Conservation (phyloP, 495 filamentous ascomycete genomes). For the Xanthoparmelia taractica region DNA sequence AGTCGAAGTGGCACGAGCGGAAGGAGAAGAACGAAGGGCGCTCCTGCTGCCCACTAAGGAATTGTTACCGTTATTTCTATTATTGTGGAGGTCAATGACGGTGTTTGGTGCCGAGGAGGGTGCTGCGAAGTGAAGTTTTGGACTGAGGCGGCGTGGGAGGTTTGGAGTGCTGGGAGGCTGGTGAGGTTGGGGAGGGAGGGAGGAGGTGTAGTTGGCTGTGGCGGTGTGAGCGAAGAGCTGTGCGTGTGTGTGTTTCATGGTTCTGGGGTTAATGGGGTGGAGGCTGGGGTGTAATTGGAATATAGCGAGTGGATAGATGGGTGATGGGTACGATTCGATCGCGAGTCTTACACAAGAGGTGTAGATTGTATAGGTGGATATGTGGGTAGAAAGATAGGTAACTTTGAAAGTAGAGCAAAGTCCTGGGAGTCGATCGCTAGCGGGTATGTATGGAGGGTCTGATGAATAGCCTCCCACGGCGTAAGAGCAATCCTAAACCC, state of each 20-base stretch:
- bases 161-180: background rate
- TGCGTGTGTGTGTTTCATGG: too few relatives aligned
- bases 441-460: background rate
- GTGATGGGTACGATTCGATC: background rate
- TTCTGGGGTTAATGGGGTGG: too few relatives aligned
- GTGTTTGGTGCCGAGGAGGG: conserved; percentile 3
- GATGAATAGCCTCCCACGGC: background rate
- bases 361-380: background rate
- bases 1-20: background rate
- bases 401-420: background rate
- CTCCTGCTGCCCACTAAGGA: too few relatives aligned
- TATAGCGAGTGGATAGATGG: background rate
- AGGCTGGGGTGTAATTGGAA: background rate
- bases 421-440: background rate
- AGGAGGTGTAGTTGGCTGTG: background rate
- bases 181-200: background rate
- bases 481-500: background rate
- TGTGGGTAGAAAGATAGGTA: background rate
- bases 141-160: background rate
- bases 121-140: background rate
- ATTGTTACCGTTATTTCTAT: too few relatives aligned
- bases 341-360: background rate
- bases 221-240: background rate
- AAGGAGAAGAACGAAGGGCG: too few relatives aligned
- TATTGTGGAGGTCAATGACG: background rate